Base-by-base conservation (phyloP, 345 rosid genomes). In the Eucalyptus microcorys region DNA sequence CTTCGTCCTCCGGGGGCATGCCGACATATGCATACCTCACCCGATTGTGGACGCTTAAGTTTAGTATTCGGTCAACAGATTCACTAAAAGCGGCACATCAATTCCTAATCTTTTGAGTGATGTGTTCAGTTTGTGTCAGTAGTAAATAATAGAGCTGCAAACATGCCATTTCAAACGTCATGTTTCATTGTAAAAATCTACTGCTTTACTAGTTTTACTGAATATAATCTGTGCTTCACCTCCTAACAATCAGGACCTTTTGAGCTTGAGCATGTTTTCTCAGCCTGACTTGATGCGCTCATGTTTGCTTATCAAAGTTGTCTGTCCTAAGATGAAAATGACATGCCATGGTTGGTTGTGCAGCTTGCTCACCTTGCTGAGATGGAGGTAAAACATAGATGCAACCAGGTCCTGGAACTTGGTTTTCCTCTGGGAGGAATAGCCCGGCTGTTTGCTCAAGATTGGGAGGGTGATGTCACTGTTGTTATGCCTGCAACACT, bases 401-500 rank as follows among this genome's bases (percentile, higher is more conserved):
- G 96, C 91, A 94, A 93, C 90, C 99, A 98, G 87, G 92, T 95
- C 27, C 57, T 97, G 90, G 98, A 95, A 92, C 98, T 98, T 11
- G 99, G 99, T 61, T 98, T 98, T 92, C 99, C 97, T 1, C 89
- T 98, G 1, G 99, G 99, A 86, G 99, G 99, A 91, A 88, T 98
- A 22, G 98, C 99, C 48, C 96, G 92, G 94, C 95, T 98, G 76
- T 97, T 96, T 92, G 97, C 99, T 90, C 99, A 98, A 90, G 99
- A 98, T 61, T 97, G 99, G 99, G 99, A 98, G 91, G 99, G 99
- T 13, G 99, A 98, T 90, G 97, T 98, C 88, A 98, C 99, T 79
- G 98, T 98, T 89, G 99, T 98, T 86, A 96, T 97, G 98, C 98
- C 99, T 53, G 98, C 99, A 89, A 97, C 99, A 26, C 94, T 95